These are phyloP conservation scores for Colletotrichum abscissum DNA, from an alignment of 2,329 filamentous ascomycete genomes.

Conservation along the genomic window DNA sequence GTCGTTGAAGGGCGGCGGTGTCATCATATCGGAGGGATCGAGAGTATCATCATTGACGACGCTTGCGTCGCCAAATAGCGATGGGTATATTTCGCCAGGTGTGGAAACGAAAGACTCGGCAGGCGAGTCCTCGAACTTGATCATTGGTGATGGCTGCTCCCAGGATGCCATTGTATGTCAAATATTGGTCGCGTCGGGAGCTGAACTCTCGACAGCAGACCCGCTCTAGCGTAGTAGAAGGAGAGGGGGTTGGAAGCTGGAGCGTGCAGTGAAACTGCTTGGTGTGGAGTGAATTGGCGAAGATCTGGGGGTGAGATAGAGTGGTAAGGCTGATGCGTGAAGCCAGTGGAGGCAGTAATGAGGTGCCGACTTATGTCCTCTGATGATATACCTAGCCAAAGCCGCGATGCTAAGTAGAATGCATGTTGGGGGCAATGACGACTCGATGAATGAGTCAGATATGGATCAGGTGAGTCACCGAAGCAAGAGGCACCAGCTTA, in stretches of 20 bases:
- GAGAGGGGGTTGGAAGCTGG: background rate
- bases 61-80: conserved; percentile 54
- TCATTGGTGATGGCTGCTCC: conserved; percentile 52
- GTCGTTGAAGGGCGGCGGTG: conserved; percentile 53
- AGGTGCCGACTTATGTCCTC: conserved; percentile 53
- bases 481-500: conserved; percentile 18
- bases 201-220: background rate
- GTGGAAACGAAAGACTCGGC: conserved; percentile 65
- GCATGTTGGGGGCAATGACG: conserved; percentile 40
- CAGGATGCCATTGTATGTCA: conserved; percentile 53
- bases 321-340: conserved; percentile 20
- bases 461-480: conserved; percentile 29
- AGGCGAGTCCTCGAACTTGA: conserved; percentile 66
- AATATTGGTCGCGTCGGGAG: conserved; percentile 27
- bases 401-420: conserved; percentile 22
- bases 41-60: conserved; percentile 47
- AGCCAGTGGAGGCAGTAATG: conserved; percentile 30
- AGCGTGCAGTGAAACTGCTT: background rate
- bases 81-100: conserved; percentile 60
- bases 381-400: conserved; percentile 39
- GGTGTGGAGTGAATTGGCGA: background rate
- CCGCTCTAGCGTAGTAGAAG: conserved; percentile 27
- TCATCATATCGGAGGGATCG: conserved; percentile 62
- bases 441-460: conserved; percentile 41
- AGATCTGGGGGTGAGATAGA: conserved; percentile 29